Conservation (phyloP, 2,329 filamentous ascomycete species). For the Pseudogymnoascus sp. region DNA sequence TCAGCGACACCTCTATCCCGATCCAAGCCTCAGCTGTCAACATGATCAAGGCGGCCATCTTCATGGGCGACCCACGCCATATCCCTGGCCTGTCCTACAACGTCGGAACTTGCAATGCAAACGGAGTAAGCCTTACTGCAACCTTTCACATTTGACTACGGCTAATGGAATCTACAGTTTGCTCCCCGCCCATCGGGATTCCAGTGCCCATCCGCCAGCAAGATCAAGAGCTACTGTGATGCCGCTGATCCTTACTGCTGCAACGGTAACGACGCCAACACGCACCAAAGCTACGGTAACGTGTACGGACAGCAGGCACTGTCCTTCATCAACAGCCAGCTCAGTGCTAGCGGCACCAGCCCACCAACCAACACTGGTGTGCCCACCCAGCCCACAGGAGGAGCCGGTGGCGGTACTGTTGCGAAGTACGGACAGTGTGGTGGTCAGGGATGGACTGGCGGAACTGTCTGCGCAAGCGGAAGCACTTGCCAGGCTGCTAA, state of each 20-base stretch:
- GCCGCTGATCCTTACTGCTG: constrained; percentile 55
- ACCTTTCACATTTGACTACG: not conserved
- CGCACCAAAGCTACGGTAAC: constrained; percentile 51
- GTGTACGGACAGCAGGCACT: constrained; percentile 51
- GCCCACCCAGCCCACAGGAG: not conserved
- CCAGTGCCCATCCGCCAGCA: constrained; percentile 43
- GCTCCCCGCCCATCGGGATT: constrained; percentile 48
- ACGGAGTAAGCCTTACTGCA: constrained; percentile 43
- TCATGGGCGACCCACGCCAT: constrained; percentile 58
- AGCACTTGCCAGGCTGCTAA: constrained; percentile 18
- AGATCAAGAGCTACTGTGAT: constrained; percentile 56
- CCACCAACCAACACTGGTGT: not conserved
- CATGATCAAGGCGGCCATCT: constrained; percentile 56
- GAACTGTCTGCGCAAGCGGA: constrained; percentile 14
- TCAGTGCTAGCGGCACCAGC: constrained; percentile 26
- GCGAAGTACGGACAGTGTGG: constrained; percentile 24
- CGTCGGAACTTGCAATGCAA: constrained; percentile 51
- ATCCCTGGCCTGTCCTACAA: constrained; percentile 49
- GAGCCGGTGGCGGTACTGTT: constrained; percentile 9
- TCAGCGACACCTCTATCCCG: constrained; percentile 37
- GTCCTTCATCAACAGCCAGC: constrained; percentile 48
- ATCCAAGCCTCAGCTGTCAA: constrained; percentile 41
- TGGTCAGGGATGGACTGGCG: constrained; percentile 18
- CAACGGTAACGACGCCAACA: constrained; percentile 46
- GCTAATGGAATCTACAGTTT: constrained; percentile 35